phyloP scores from a whole-genome alignment of 1,139 yeast genomes.

The Yamadazyma aaseri region DNA sequence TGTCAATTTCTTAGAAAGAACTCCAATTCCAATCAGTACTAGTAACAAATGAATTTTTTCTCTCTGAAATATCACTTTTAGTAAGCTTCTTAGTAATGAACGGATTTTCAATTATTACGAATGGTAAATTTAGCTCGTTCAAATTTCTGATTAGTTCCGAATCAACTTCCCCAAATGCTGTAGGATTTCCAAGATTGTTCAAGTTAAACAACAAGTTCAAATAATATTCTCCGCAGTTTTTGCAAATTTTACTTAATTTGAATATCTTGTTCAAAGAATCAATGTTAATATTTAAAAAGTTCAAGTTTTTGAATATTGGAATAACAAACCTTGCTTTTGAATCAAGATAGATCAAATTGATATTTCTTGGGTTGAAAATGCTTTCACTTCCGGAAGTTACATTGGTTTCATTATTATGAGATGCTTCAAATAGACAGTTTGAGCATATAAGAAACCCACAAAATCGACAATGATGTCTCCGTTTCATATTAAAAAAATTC shows the following conservation, averaged over 20 bases:
- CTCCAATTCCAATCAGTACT: conserved; percentile 48
- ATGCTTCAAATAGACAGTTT: conserved; percentile 28
- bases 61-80: conserved; percentile 5
- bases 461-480: conserved; percentile 47
- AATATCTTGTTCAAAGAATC: conserved; percentile 15
- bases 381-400: conserved; percentile 1
- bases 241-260: conserved; percentile 37
- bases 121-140: conserved; percentile 21
- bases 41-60: conserved; percentile 11
- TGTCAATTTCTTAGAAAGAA: conserved; percentile 42
- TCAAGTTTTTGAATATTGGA: conserved; percentile 29
- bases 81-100: conserved; percentile 18
- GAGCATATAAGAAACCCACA: conserved; percentile 42
- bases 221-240: conserved; percentile 36
- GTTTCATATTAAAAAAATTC: conserved; percentile 26
- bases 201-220: conserved; percentile 27
- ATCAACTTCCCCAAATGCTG: conserved; percentile 1
- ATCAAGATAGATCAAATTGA: conserved; percentile 28
- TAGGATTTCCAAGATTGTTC: conserved; percentile 14
- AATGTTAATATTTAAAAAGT: conserved; percentile 7
- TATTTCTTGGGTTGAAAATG: background rate
- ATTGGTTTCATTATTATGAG: conserved; percentile 1
- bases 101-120: conserved; percentile 41
- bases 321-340: conserved; percentile 36
- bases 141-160: conserved; percentile 2